Conservation (phyloP, 371 early-diverging fungal species). For the Capillidium heterosporum region DNA sequence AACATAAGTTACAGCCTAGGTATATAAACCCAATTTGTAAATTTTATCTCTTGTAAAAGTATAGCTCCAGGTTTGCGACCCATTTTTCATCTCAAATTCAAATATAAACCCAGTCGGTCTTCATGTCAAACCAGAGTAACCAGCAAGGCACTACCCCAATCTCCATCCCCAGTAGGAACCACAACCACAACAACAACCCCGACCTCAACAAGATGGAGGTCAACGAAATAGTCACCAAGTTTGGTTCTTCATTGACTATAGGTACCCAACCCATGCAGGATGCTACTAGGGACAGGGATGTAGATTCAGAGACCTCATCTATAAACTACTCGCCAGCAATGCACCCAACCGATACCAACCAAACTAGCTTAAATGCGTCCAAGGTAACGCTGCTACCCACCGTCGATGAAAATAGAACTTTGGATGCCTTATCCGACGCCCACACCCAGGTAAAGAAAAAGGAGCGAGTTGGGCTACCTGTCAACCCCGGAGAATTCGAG, state of each 20-base stretch:
- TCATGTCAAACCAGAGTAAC: too few species aligned
- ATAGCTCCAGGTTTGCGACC: too few species aligned
- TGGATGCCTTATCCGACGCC: background rate
- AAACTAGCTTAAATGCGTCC: background rate
- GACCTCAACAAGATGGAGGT: background rate
- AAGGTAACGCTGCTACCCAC: background rate
- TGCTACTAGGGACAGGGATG: background rate
- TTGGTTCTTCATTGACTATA: background rate
- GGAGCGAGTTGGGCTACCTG: constrained; percentile 11
- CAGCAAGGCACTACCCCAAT: background rate
- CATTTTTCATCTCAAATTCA: too few species aligned
- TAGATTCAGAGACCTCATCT: background rate
- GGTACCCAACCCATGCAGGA: background rate
- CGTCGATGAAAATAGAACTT: background rate
- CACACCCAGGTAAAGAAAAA: background rate
- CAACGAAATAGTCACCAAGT: background rate
- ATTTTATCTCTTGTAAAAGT: too few species aligned
- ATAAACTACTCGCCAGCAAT: background rate
- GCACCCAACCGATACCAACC: background rate
- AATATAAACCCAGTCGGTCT: too few species aligned
- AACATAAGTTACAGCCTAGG: too few species aligned
- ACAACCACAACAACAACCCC: background rate
- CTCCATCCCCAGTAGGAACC: background rate
- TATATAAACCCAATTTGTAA: too few species aligned
- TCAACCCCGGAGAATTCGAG: constrained; percentile 62